Evolutionary conservation across 306 rosid genomes (phyloP), one percentile per base, ranked within the genome.

Genomic region (Corylus avellana): DNA sequence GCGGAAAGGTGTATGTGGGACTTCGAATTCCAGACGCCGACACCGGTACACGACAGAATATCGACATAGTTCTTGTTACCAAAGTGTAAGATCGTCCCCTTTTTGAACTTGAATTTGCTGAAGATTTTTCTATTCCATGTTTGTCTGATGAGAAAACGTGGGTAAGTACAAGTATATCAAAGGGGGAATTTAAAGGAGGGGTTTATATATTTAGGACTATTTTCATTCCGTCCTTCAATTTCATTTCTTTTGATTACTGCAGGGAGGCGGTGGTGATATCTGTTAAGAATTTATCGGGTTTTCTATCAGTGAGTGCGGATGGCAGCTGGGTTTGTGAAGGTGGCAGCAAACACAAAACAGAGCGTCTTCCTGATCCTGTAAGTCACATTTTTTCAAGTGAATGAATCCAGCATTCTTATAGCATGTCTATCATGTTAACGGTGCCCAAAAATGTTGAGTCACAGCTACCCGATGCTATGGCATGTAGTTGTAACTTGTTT

Each of bases 1-100:
- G 94, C 53, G 98, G 90, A 44, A 91, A 87, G 70, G 93, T 86
- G 12, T 88, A 78, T 71, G 88, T 86, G 2, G 99, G 97, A 77
- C 97, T 95, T 80, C 92, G 97, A 20, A 90, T 95, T 81, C 99
- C 99, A 1, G 98, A 95, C 78, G 92, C 97, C n/a, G 98, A 92
- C 73, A 80, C 93, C 49, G 84, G 89, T 72, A 79, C 97, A 11
- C 82, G 84, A 27, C 96, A 90, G 90, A 86, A 78, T 74, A 90
- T 95, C 85, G 94, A 95, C 78, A 64, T 90, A 20, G 94, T 95
- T 82, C 90, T 83, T n/a, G 77, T 82, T 81, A 88, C 89, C 74
- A 76, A 88, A 89, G 85, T 83, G 97, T 94, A 87, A 72, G 48
- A 4, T 59, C 25, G 77, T 12, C 20, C 20, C 4, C 13, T 16